Conservation (phyloP, 495 filamentous ascomycete genomes). For the Cladorrhinum samala region DNA sequence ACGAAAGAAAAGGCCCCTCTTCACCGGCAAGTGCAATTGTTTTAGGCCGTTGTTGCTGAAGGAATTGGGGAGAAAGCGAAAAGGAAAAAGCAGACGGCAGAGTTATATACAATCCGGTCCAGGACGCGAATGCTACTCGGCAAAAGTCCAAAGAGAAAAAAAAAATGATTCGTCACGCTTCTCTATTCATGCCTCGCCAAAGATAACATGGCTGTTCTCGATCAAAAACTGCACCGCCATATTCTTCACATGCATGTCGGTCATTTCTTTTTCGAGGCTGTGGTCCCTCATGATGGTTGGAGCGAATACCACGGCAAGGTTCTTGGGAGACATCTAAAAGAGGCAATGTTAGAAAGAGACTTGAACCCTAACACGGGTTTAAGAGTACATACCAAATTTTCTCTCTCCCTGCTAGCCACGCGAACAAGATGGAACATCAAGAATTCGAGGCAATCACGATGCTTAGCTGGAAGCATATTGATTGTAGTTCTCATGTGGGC, state of each 20-base stretch:
- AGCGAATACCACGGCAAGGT: slow-evolving; percentile 94
- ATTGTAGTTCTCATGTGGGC: slow-evolving; percentile 63
- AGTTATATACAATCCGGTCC: background rate
- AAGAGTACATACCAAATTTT: slow-evolving; percentile 58
- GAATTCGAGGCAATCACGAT: slow-evolving; percentile 86
- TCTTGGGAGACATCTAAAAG: slow-evolving; percentile 80
- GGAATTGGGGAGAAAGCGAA: background rate
- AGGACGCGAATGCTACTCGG: too few species aligned
- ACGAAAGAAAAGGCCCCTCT: background rate
- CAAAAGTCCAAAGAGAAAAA: too few species aligned
- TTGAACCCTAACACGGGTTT: background rate
- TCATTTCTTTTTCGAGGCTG: slow-evolving; percentile 88
- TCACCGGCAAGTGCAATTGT: background rate
- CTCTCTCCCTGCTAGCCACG: slow-evolving; percentile 71
- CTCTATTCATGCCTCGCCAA: slow-evolving; percentile 36
- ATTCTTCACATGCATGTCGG: slow-evolving; percentile 90
- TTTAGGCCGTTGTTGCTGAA: background rate
- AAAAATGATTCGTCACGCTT: background rate
- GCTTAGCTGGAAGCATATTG: slow-evolving; percentile 68
- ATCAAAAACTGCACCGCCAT: slow-evolving; percentile 83
- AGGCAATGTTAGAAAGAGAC: slow-evolving; percentile 16
- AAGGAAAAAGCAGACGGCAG: background rate
- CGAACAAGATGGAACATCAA: slow-evolving; percentile 89
- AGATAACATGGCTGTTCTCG: slow-evolving; percentile 76
- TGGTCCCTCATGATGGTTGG: slow-evolving; percentile 93